phyloP scores from a whole-genome alignment of 139 green algal species.

The Yamagishiella unicocca region DNA sequence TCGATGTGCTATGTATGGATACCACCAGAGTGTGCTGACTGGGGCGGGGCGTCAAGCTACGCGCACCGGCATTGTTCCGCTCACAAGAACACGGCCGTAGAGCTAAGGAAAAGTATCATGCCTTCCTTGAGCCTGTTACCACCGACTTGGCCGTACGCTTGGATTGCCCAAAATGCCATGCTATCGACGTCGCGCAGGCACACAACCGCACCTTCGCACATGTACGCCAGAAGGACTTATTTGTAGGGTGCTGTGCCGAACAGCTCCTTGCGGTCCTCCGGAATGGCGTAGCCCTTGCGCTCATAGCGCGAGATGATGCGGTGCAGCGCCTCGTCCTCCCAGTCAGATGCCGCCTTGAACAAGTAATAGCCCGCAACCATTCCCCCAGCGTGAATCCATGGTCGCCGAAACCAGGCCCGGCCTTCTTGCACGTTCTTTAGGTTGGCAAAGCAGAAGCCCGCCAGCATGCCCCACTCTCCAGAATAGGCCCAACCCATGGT shows the following conservation, averaged over 20 bases:
- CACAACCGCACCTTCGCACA: too few species aligned
- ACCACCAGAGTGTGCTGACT: too few species aligned
- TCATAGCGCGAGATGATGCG: conserved; percentile 56
- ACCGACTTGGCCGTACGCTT: too few species aligned
- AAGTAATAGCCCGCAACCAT: conserved; percentile 53
- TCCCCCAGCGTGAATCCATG: conserved; percentile 53
- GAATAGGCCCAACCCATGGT: conserved; percentile 52
- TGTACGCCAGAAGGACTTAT: background rate
- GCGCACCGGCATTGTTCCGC: too few species aligned
- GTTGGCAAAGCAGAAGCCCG: conserved; percentile 41
- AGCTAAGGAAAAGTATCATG: too few species aligned
- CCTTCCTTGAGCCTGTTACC: too few species aligned
- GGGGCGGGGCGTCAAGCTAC: too few species aligned
- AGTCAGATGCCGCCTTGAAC: conserved; percentile 50
- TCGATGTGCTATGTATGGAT: too few species aligned
- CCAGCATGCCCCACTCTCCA: conserved; percentile 50
- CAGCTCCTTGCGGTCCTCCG: conserved; percentile 58
- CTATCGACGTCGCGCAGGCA: too few species aligned
- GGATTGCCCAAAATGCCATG: too few species aligned
- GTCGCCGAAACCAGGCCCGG: conserved; percentile 47
- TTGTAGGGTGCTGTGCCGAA: conserved; percentile 47
- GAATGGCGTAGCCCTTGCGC: conserved; percentile 62
- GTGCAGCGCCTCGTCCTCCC: conserved; percentile 50
- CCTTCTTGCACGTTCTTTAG: conserved; percentile 48
- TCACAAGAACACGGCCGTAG: too few species aligned